Conservation (phyloP, 2,329 filamentous ascomycete genomes). For the Thelonectria olida region DNA sequence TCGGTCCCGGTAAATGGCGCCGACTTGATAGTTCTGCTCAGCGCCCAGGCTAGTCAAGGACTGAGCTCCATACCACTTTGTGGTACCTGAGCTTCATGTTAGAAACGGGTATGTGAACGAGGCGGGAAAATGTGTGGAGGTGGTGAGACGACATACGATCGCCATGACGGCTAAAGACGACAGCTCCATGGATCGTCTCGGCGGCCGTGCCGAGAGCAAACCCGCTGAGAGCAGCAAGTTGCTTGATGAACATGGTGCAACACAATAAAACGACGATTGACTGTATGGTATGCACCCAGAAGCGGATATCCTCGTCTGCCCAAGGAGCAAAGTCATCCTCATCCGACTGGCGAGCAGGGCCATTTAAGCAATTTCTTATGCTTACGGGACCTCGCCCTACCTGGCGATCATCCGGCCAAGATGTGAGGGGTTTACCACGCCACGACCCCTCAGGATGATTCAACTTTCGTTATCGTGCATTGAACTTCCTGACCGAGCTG, state of each 20-base stretch:
- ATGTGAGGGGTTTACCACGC: conserved; percentile 11
- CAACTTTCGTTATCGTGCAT: conserved; percentile 9
- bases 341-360: not conserved
- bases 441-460: conserved; percentile 2
- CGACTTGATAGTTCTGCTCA: conserved; percentile 44
- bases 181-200: conserved; percentile 45
- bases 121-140: not conserved
- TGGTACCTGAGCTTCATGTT: conserved; percentile 38
- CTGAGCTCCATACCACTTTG: conserved; percentile 47
- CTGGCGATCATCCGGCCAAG: not conserved
- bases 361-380: conserved; percentile 17
- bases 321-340: not conserved
- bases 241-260: not conserved
- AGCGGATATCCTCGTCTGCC: not conserved
- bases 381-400: not conserved
- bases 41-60: conserved; percentile 46
- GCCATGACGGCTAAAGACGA: conserved; percentile 47
- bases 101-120: not conserved
- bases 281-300: not conserved
- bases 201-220: conserved; percentile 26
- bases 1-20: conserved; percentile 33
- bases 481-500: not conserved
- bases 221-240: not conserved
- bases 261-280: not conserved
- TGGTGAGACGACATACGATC: conserved; percentile 40